phyloP scores from a whole-genome alignment of 805 yeast genomes.

The Candida awuae region DNA sequence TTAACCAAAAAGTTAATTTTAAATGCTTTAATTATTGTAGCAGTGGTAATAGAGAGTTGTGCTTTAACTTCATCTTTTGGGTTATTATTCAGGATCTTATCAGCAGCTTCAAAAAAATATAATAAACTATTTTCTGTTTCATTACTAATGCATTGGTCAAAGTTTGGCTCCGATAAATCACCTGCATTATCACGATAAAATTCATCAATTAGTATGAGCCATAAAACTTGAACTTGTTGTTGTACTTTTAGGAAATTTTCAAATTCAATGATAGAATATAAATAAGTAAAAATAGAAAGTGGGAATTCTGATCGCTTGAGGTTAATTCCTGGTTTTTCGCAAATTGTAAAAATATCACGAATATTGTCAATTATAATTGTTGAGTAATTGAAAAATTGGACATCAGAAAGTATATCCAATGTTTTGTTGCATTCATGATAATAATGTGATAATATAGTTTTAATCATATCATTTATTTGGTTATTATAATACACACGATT shows the following conservation, averaged over 20 bases:
- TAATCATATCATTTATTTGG: conserved; percentile 75
- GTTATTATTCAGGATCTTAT: conserved; percentile 13
- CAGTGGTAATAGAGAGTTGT: conserved; percentile 22
- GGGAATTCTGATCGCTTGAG: conserved; percentile 37
- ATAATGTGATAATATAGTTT: conserved; percentile 48
- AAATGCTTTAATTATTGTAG: conserved; percentile 20
- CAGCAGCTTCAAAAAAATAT: conserved; percentile 28
- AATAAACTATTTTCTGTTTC: conserved; percentile 34
- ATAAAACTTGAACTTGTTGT: conserved; percentile 31
- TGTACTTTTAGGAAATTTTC: conserved; percentile 15
- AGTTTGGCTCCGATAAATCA: conserved; percentile 31
- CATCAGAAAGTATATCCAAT: conserved; percentile 6
- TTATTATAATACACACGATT: conserved; percentile 78
- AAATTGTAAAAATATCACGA: conserved; percentile 19
- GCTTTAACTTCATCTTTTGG: conserved; percentile 19
- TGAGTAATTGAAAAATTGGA: conserved; percentile 16
- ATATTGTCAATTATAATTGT: conserved; percentile 21
- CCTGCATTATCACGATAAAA: conserved; percentile 23
- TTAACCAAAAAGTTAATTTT: conserved; percentile 22
- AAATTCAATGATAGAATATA: conserved; percentile 23
- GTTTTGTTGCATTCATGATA: conserved; percentile 25
- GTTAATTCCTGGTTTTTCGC: conserved; percentile 24
- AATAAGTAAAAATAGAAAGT: conserved; percentile 36
- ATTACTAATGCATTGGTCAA: conserved; percentile 34
- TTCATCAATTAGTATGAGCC: conserved; percentile 31